A percentile compares a stretch with the other conserved stretches of the same genome.
phyloP scores from a whole-genome alignment of 2,329 filamentous ascomycete species.

The Fusarium sp. region DNA sequence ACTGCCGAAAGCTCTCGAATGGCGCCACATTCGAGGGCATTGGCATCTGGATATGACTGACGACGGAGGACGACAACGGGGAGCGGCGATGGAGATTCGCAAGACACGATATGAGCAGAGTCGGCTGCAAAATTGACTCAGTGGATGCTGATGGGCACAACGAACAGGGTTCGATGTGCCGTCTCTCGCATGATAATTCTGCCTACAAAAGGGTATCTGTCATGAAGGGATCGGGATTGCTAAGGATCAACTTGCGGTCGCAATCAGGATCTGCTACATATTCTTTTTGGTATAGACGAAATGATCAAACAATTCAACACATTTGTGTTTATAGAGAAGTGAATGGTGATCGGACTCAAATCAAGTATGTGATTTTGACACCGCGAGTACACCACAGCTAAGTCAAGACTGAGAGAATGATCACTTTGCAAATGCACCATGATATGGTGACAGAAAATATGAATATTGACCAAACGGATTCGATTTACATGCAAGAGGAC shows the following conservation, averaged over 20 bases:
- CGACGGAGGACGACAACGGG: conserved; percentile 39
- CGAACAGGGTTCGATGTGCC: conserved; percentile 36
- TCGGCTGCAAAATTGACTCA: conserved; percentile 44
- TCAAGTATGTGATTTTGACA: neutral
- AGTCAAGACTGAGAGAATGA: neutral
- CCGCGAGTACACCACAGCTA: neutral
- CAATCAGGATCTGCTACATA: conserved; percentile 53
- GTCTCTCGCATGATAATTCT: conserved; percentile 28
- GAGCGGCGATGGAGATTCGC: conserved; percentile 35
- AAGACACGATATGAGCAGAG: conserved; percentile 37
- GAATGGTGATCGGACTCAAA: neutral
- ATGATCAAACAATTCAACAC: conserved; percentile 50
- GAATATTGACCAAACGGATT: conserved; percentile 41
- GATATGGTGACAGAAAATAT: conserved; percentile 27
- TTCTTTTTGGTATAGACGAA: conserved; percentile 56
- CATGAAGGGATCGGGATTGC: conserved; percentile 32
- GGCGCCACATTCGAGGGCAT: conserved; percentile 28
- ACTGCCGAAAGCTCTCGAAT: conserved; percentile 39
- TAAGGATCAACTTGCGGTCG: conserved; percentile 37
- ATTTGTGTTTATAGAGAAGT: neutral
- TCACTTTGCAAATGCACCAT: neutral
- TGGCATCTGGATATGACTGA: conserved; percentile 49
- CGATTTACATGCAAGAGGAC: conserved; percentile 46
- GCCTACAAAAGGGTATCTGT: conserved; percentile 19
- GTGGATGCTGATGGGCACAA: conserved; percentile 29